These are phyloP conservation scores for Trichoderma semiorbis DNA, from an alignment of 2,329 filamentous ascomycete genomes.

Conservation along the genomic window DNA sequence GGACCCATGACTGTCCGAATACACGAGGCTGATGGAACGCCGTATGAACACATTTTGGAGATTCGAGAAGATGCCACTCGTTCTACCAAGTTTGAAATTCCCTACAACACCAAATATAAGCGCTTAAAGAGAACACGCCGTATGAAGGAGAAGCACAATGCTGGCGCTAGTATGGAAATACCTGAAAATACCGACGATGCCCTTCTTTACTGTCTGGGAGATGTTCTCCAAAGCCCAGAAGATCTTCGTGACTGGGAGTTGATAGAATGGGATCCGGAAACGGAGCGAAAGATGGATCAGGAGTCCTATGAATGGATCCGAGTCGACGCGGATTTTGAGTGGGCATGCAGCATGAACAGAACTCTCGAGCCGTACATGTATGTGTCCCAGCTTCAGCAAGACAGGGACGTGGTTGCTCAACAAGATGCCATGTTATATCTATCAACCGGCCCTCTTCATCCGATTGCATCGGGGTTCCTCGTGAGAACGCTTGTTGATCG, in stretches of 20 bases:
- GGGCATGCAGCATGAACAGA: conserved; percentile 80
- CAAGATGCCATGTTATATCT: conserved; percentile 75
- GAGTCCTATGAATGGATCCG: conserved; percentile 99
- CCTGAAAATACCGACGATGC: conserved; percentile 68
- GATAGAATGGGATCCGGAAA: conserved; percentile 83
- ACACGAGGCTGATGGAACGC: conserved; percentile 95
- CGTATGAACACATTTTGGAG: conserved; percentile 96
- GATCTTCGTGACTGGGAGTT: conserved; percentile 82
- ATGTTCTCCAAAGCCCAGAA: conserved; percentile 78
- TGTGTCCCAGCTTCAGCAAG: conserved; percentile 93
- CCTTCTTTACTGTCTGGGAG: conserved; percentile 85
- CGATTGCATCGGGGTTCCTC: conserved; percentile 83
- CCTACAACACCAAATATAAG: conserved; percentile 99
- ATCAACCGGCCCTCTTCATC: conserved; percentile 62
- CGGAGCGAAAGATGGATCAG: conserved; percentile 86
- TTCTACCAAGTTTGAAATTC: conserved; percentile 79
- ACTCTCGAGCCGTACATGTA: conserved; percentile 97
- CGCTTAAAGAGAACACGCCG: conserved; percentile 83
- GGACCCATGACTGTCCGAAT: conserved; percentile 97
- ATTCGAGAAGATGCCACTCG: conserved; percentile 83
- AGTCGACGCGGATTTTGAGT: conserved; percentile 97
- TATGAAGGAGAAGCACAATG: conserved; percentile 68
- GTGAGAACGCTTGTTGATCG: conserved; percentile 85
- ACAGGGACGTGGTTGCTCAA: conserved; percentile 91
- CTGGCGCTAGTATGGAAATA: conserved; percentile 58